A percentile compares a stretch with the other conserved stretches of the same genome.
phyloP scores from a whole-genome alignment of 23 red algal genomes.

The Pyropia yezoensis region DNA sequence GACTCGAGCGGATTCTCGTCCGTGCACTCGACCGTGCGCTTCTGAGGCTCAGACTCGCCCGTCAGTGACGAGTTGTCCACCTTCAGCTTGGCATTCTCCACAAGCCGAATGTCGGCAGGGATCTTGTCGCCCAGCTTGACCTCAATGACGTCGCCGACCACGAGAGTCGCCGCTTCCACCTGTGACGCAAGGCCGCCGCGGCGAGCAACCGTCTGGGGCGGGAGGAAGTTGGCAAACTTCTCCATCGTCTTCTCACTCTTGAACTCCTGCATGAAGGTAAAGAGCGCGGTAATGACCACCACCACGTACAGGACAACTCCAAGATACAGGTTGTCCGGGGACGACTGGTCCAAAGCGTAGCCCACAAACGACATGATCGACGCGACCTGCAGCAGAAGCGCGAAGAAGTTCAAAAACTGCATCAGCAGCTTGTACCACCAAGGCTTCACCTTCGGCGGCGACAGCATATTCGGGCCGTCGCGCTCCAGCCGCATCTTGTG shows the following conservation, averaged over 20 bases:
- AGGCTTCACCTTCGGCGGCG: conserved; percentile 7
- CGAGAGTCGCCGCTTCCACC: conserved; percentile 10
- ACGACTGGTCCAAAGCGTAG: neutral
- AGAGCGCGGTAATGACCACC: conserved; percentile 19
- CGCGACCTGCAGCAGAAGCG: conserved; percentile 13
- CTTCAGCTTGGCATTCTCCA: conserved; percentile 13
- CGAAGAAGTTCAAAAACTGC: conserved; percentile 35
- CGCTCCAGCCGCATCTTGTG: neutral
- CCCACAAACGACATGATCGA: conserved; percentile 18
- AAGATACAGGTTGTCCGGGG: conserved; percentile 8
- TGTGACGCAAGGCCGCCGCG: neutral
- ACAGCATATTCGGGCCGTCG: conserved; percentile 26
- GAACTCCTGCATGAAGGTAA: conserved; percentile 23
- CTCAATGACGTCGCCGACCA: conserved; percentile 38
- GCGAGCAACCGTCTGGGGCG: conserved; percentile 10
- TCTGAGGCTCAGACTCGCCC: conserved; percentile 18
- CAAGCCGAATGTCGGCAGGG: conserved; percentile 32
- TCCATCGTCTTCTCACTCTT: conserved; percentile 25
- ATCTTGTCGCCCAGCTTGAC: conserved; percentile 34
- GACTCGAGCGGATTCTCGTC: conserved; percentile 16
- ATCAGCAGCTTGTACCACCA: conserved; percentile 10
- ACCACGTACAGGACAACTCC: conserved; percentile 10
- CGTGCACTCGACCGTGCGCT: neutral
- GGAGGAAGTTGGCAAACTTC: conserved; percentile 20
- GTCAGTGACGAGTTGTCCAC: conserved; percentile 30